These are phyloP conservation scores for Saposhnikovia divaricata DNA, from an alignment of 129 eudicot species.

Conservation along the genomic window DNA sequence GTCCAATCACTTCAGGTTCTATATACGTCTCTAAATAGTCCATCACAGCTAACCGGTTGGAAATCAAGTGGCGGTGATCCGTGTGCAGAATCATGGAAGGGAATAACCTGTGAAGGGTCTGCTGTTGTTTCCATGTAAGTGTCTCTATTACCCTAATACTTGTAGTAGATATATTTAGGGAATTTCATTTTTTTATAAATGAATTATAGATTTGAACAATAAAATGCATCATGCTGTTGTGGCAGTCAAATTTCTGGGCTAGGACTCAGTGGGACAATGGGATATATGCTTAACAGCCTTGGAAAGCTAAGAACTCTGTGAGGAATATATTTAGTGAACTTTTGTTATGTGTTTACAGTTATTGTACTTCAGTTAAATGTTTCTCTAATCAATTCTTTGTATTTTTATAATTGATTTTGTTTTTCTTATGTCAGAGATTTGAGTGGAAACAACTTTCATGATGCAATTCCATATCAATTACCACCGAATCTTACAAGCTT, in stretches of 20 bases:
- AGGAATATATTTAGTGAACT: constrained; percentile 16
- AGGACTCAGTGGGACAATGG: constrained; percentile 80
- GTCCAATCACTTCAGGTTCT: constrained; percentile 77
- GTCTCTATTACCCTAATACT: background rate
- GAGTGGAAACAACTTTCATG: constrained; percentile 83
- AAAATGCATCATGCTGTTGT: constrained; percentile 21
- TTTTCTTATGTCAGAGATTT: constrained; percentile 48
- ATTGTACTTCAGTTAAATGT: background rate
- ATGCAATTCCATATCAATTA: constrained; percentile 71
- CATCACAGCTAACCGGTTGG: constrained; percentile 77
- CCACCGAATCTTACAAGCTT: constrained; percentile 90
- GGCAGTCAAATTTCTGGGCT: constrained; percentile 75
- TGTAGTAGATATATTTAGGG: background rate
- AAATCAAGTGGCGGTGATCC: constrained; percentile 77
- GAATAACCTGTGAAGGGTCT: constrained; percentile 68
- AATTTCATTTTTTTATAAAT: background rate
- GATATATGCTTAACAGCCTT: constrained; percentile 67
- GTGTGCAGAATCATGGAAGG: constrained; percentile 95
- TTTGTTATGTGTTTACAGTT: constrained; percentile 2
- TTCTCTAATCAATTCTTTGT: constrained; percentile 5
- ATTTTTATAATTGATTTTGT: background rate
- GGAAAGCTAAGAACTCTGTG: constrained; percentile 66
- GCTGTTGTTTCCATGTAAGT: constrained; percentile 87
- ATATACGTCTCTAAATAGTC: constrained; percentile 66
- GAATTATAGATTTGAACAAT: constrained; percentile 1